Percentiles rank a stretch among this genome's conserved stretches.
Evolutionary conservation across 306 rosid species (phyloP).

Genomic region (Inga laurina): DNA sequence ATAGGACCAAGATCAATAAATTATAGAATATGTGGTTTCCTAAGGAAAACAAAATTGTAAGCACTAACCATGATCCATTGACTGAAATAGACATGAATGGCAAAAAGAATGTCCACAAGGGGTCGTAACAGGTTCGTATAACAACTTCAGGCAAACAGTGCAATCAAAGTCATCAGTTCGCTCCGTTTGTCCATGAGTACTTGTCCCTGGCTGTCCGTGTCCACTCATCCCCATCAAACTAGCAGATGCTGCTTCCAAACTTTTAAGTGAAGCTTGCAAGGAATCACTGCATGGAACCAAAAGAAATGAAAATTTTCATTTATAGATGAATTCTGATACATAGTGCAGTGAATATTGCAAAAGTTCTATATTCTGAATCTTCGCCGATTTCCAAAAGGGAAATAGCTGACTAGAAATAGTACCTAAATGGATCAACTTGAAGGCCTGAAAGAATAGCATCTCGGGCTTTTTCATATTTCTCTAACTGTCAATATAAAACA

Average conservation of each 20-base stretch:
- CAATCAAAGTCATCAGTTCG: conserved; percentile 89
- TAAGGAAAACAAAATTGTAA: conserved; percentile 29
- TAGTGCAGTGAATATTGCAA: conserved; percentile 21
- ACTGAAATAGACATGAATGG: conserved; percentile 88
- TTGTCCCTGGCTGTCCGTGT: background rate
- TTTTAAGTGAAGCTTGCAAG: conserved; percentile 67
- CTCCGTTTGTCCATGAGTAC: conserved; percentile 60
- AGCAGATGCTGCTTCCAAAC: conserved; percentile 57
- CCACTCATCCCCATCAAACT: conserved; percentile 39
- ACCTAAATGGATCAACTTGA: conserved; percentile 90
- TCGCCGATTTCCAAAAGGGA: conserved; percentile 19
- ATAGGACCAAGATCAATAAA: conserved; percentile 41
- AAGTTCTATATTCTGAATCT: conserved; percentile 29
- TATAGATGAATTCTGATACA: conserved; percentile 16
- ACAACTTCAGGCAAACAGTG: conserved; percentile 84
- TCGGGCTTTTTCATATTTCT: conserved; percentile 80
- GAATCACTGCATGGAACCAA: conserved; percentile 61
- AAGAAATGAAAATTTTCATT: conserved; percentile 34
- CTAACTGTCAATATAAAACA: conserved; percentile 66
- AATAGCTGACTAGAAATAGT: conserved; percentile 30
- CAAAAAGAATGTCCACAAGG: conserved; percentile 99
- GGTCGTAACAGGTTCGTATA: conserved; percentile 88
- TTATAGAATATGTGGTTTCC: conserved; percentile 23
- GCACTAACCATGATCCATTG: conserved; percentile 86
- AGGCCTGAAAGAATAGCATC: conserved; percentile 91